Base-by-base conservation (phyloP, 1,284 basidiomycete genomes). In the Ustilago loliicola region DNA sequence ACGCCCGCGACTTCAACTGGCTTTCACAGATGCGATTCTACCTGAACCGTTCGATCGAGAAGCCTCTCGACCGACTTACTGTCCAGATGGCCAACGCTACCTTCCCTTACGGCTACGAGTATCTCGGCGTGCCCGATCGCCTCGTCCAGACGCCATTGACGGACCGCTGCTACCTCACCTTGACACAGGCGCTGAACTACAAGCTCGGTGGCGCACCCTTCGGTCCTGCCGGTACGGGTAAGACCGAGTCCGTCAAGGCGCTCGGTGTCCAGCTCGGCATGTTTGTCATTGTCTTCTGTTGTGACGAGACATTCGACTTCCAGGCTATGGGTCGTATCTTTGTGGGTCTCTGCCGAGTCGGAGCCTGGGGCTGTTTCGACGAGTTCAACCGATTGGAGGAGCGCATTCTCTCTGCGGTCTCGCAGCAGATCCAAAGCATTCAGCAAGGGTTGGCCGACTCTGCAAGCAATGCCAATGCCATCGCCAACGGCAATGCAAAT, bases 291-390 rank as follows among this genome's bases (percentile, higher is more conserved):
- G 97, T 99, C 34, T 99, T 99, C 89, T 99, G 97, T 87, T 99
- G 97, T 85, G 97, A 99, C 87, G 96, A 99, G 87, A 98, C 94
- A 0, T 99, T 99, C 87, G 98, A 99, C 88, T 98, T 98, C 90
- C 95, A 98, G 86, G 97, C 97, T 2, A 99, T 99, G 97, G 96
- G 96, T 74, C 93, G 97, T 81, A 98, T 99, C 83, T 98, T 99
- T 86, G 92, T 99, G 81, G 97, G 97, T 74, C 90, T 99, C 21
- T 99, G 96, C 88, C 95, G 98, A 88, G 97, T 99, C 42, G 98
- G 97, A 42, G 97, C 97, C 0, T 99, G 98, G 79, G 83, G 82
- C 54, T 83, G 81, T 66, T 84, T 84, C 64, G 82, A 85, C 79
- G 84, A 83, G 80, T 88, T 88, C 77, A 99, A 99, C 87, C 93